Conservation (phyloP, 306 rosid genomes). For the Cucurbita moschata region DNA sequence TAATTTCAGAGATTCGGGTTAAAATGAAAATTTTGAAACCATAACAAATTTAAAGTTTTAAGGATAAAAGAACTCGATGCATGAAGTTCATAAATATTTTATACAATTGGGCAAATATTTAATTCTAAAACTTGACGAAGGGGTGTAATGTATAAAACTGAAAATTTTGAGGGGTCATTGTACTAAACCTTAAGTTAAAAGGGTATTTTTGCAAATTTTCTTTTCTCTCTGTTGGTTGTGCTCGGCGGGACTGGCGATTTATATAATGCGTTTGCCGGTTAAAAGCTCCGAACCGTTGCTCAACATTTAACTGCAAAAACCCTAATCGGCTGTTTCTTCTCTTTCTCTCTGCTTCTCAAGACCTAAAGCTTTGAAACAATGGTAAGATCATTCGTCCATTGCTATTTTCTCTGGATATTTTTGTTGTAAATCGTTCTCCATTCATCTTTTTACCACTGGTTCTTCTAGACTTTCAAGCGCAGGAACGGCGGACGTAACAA, state of each 20-base stretch:
- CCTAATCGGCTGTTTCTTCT: not conserved
- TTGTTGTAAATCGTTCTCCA: not conserved
- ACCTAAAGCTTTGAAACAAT: not conserved
- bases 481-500: slow-evolving; percentile 95
- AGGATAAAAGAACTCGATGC: no score
- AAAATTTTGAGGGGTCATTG: no score
- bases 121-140: no score
- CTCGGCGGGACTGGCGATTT: not conserved
- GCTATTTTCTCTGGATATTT: not conserved
- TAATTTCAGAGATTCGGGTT: no score
- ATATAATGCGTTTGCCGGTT: not conserved
- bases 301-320: not conserved
- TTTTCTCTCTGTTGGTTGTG: not conserved
- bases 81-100: no score
- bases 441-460: not conserved
- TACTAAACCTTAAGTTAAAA: no score
- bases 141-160: no score
- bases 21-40: no score
- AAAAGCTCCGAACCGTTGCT: no score
- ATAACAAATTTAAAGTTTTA: no score
- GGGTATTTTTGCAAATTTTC: not conserved
- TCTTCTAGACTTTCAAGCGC: slow-evolving; percentile 70
- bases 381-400: not conserved
- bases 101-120: no score
- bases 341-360: not conserved